Evolutionary conservation across 306 rosid genomes (phyloP).

Genomic region (Cucurbita moschata): DNA sequence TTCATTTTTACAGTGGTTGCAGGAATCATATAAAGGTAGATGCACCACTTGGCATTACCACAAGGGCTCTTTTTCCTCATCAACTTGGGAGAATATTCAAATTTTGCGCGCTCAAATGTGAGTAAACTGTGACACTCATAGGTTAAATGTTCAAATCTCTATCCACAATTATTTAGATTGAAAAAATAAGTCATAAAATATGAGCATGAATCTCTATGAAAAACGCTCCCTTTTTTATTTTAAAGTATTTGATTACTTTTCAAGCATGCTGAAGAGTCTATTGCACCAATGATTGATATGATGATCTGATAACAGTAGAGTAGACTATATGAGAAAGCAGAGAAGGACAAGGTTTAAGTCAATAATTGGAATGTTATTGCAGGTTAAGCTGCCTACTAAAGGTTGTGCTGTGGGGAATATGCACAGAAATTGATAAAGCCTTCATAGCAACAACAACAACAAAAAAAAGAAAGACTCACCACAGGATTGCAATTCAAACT

Average conservation of each 20-base stretch:
- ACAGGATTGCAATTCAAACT: conserved; percentile 25
- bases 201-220: background rate
- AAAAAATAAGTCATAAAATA: background rate
- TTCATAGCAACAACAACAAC: conserved; percentile 24
- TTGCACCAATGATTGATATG: conserved; percentile 2
- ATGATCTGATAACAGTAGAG: background rate
- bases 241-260: background rate
- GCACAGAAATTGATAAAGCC: conserved; percentile 85
- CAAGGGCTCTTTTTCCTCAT: background rate
- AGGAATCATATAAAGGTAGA: conserved; percentile 15
- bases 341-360: background rate
- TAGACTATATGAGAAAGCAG: conserved; percentile 5
- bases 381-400: conserved; percentile 20
- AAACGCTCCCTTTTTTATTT: background rate
- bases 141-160: background rate
- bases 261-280: conserved; percentile 4
- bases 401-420: conserved; percentile 28
- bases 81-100: background rate
- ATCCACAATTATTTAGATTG: background rate
- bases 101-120: background rate
- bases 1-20: conserved; percentile 6
- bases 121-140: too few species aligned
- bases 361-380: conserved; percentile 17
- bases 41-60: conserved; percentile 6
- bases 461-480: conserved; percentile 25